phyloP scores from a whole-genome alignment of 257 asterid species.

The Solanum rostratum region DNA sequence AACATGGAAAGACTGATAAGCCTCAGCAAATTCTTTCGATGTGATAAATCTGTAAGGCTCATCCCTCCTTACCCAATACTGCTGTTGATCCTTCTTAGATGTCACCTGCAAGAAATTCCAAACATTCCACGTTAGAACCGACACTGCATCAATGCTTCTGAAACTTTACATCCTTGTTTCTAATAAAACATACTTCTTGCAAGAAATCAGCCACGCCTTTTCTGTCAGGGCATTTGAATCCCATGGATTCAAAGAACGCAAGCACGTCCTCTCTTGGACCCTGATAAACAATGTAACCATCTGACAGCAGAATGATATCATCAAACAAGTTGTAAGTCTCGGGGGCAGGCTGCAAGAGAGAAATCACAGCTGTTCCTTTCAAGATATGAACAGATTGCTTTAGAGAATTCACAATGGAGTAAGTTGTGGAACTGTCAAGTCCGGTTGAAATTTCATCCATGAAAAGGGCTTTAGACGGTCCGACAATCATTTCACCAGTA shows the following conservation, averaged over 20 bases:
- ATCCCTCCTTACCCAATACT: slow-evolving; percentile 31
- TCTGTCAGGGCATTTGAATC: slow-evolving; percentile 30
- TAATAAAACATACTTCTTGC: slow-evolving; percentile 22
- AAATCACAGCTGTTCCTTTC: slow-evolving; percentile 30
- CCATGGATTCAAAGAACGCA: slow-evolving; percentile 25
- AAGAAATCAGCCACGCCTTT: slow-evolving; percentile 35
- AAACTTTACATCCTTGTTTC: not conserved
- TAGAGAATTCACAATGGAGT: slow-evolving; percentile 27
- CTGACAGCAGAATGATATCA: slow-evolving; percentile 26
- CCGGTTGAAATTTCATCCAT: slow-evolving; percentile 42
- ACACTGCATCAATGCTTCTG: not conserved
- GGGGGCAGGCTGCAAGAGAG: slow-evolving; percentile 33
- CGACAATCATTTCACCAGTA: slow-evolving; percentile 37
- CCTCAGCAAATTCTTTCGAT: slow-evolving; percentile 37
- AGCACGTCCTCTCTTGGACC: slow-evolving; percentile 28
- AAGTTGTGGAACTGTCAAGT: slow-evolving; percentile 35
- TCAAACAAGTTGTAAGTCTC: slow-evolving; percentile 32
- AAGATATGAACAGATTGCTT: slow-evolving; percentile 20
- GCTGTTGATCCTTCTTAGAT: slow-evolving; percentile 40
- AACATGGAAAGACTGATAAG: slow-evolving; percentile 21
- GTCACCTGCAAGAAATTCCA: slow-evolving; percentile 23
- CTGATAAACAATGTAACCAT: slow-evolving; percentile 21
- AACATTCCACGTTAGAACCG: not conserved
- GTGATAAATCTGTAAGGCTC: slow-evolving; percentile 33
- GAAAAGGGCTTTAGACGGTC: slow-evolving; percentile 23